These are phyloP conservation scores for Wickerhamomyces chambardii DNA, from an alignment of 805 yeast genomes.

Conservation along the genomic window DNA sequence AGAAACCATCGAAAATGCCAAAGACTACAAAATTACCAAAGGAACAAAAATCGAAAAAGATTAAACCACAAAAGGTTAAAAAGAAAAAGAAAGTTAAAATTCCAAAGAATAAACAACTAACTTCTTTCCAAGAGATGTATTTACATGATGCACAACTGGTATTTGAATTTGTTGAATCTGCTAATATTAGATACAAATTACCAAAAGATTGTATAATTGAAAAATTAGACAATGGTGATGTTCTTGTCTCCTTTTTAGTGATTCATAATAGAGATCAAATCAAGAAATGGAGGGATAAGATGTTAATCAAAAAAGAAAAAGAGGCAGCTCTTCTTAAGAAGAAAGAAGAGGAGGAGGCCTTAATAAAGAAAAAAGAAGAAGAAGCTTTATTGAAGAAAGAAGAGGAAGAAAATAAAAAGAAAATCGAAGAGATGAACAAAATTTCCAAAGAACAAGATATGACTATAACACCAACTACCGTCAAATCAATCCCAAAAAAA, in stretches of 20 bases:
- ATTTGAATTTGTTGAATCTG: conserved; percentile 78
- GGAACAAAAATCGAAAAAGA: conserved; percentile 9
- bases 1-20: conserved; percentile 3
- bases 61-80: conserved; percentile 5
- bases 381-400: too few relatives aligned
- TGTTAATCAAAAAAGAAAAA: conserved; percentile 10
- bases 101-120: conserved; percentile 46
- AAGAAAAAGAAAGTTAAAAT: conserved; percentile 7
- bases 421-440: too few relatives aligned
- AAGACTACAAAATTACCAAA: conserved; percentile 3
- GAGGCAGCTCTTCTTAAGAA: conserved; percentile 1
- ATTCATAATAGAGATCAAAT: conserved; percentile 18
- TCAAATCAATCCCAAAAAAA: too few relatives aligned
- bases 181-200: conserved; percentile 61
- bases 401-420: too few relatives aligned
- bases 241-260: conserved; percentile 27
- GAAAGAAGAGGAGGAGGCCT: conserved; percentile 13
- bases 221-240: conserved; percentile 25
- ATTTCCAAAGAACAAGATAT: too few relatives aligned
- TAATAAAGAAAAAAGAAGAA: too few relatives aligned
- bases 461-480: too few relatives aligned
- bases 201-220: conserved; percentile 79
- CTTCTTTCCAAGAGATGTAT: conserved; percentile 73
- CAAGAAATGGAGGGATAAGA: conserved; percentile 13
- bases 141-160: conserved; percentile 62